Evolutionary conservation across 2,329 filamentous ascomycete species (phyloP).

Genomic region (Scedosporium minutisporum): DNA sequence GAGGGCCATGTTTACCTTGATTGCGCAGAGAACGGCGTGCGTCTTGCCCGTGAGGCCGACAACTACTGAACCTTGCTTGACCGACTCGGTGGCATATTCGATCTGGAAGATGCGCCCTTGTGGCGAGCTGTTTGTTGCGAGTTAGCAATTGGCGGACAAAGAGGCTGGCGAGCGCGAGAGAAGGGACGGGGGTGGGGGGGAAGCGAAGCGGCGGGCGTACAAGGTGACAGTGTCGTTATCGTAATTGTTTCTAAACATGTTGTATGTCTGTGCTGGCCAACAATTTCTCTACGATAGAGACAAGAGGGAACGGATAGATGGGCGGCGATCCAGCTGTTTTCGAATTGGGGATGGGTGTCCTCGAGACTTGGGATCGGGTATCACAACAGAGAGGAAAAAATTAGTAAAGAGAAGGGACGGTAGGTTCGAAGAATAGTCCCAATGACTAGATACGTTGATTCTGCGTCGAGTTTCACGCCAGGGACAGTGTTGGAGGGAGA

Average conservation of each 20-base stretch:
- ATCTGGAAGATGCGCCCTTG: slow-evolving; percentile 99
- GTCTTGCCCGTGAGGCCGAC: slow-evolving; percentile 97
- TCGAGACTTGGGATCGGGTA: background rate
- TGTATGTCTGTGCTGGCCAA: slow-evolving; percentile 21
- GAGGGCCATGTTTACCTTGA: slow-evolving; percentile 60
- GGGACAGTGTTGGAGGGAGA: background rate
- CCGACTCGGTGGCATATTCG: slow-evolving; percentile 96
- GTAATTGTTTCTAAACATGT: slow-evolving; percentile 99
- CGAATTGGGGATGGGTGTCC: background rate
- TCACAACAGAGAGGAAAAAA: background rate
- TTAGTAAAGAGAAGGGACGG: background rate
- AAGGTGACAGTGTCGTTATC: slow-evolving; percentile 99
- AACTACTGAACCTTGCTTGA: slow-evolving; percentile 97
- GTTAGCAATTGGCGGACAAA: slow-evolving; percentile 14
- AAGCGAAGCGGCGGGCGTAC: slow-evolving; percentile 45
- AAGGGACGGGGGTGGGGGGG: slow-evolving; percentile 9
- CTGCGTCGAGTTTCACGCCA: background rate
- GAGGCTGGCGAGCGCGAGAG: slow-evolving; percentile 12
- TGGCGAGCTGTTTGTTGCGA: slow-evolving; percentile 59
- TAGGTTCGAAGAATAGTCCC: background rate
- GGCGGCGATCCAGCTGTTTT: background rate
- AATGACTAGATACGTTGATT: background rate
- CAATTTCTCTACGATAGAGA: background rate
- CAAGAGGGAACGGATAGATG: background rate
- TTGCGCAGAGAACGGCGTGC: slow-evolving; percentile 86